phyloP scores from a whole-genome alignment of 352 stramenopile species.

The Pythium aquatile region DNA sequence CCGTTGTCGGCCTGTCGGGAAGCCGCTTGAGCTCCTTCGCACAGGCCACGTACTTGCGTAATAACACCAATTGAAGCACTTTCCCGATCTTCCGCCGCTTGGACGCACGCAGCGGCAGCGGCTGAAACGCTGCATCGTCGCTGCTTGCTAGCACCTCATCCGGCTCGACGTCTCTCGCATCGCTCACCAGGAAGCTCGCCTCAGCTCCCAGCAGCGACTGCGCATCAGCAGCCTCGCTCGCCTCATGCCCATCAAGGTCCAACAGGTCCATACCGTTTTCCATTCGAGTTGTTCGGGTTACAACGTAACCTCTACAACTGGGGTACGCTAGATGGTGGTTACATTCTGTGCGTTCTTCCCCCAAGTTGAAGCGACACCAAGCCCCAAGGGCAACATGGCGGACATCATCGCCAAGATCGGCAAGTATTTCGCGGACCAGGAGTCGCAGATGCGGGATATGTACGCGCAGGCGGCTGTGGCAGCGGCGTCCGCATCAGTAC shows the following conservation, averaged over 20 bases:
- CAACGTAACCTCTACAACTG: not conserved
- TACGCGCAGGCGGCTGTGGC: slow-evolving; percentile 22
- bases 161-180: slow-evolving; percentile 8
- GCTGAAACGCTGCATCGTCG: slow-evolving; percentile 14
- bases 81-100: slow-evolving; percentile 56
- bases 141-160: slow-evolving; percentile 3
- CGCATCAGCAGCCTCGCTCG: not conserved
- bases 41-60: slow-evolving; percentile 61
- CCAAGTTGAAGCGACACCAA: slow-evolving; percentile 17
- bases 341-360: not conserved
- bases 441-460: slow-evolving; percentile 49
- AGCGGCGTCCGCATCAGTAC: not conserved
- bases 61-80: slow-evolving; percentile 49
- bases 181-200: not conserved
- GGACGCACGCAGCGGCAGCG: slow-evolving; percentile 3
- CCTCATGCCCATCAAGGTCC: not conserved
- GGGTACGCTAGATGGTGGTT: slow-evolving; percentile 9
- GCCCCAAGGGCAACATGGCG: slow-evolving; percentile 28
- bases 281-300: not conserved
- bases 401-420: slow-evolving; percentile 70
- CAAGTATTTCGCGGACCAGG: slow-evolving; percentile 64
- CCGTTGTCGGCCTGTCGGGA: slow-evolving; percentile 46
- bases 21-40: slow-evolving; percentile 48
- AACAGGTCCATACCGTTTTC: not conserved
- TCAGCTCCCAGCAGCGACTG: not conserved